Conservation (phyloP, 164 flowering plant species). For the Dillenia turbinata region DNA sequence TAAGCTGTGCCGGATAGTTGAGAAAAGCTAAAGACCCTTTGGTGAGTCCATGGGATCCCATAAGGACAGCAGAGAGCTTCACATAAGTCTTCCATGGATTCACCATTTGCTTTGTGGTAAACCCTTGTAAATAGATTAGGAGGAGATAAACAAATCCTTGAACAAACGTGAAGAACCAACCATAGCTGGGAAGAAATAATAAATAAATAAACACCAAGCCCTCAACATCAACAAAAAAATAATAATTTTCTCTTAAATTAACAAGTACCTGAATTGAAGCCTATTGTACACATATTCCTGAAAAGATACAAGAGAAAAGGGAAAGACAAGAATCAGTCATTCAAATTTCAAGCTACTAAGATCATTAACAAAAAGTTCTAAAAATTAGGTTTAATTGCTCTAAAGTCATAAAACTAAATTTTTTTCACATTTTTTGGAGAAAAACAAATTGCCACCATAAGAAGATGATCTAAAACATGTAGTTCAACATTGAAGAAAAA, state of each 20-base stretch:
- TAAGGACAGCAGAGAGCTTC: slow-evolving; percentile 66
- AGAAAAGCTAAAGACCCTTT: slow-evolving; percentile 74
- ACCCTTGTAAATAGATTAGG: slow-evolving; percentile 57
- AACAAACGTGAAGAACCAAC: slow-evolving; percentile 78
- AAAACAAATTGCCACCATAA: too few relatives aligned
- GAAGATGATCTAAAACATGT: too few relatives aligned
- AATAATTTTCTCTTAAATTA: not conserved
- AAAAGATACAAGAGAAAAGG: slow-evolving; percentile 4
- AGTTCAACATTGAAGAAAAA: too few relatives aligned
- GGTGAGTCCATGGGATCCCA: slow-evolving; percentile 75
- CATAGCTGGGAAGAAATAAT: slow-evolving; percentile 37
- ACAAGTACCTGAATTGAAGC: slow-evolving; percentile 53
- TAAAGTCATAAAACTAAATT: too few relatives aligned
- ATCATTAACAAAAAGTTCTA: too few relatives aligned
- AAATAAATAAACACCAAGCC: not conserved
- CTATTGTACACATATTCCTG: slow-evolving; percentile 73
- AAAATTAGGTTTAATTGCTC: too few relatives aligned
- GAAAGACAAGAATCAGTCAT: too few relatives aligned
- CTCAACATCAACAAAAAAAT: not conserved
- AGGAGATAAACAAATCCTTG: slow-evolving; percentile 64
- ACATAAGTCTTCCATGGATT: slow-evolving; percentile 75
- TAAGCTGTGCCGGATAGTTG: slow-evolving; percentile 74
- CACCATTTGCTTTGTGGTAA: slow-evolving; percentile 72
- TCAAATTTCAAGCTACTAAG: too few relatives aligned
- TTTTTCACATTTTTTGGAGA: too few relatives aligned